Conservation (phyloP, 1,139 yeast genomes). For the Trichomonascaceae sp. region DNA sequence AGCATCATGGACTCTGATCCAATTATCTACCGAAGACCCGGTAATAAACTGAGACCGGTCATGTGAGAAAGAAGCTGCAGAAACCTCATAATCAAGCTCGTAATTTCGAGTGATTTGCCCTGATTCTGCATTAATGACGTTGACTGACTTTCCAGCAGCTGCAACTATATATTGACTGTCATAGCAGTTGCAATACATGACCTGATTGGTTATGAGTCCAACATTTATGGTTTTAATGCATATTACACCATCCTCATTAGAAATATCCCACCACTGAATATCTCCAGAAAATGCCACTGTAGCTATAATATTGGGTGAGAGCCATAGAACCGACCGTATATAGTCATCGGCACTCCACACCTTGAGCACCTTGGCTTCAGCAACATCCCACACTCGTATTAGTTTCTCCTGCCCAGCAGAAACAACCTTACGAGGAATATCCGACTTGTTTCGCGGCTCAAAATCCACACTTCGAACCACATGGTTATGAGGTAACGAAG, state of each 20-base stretch:
- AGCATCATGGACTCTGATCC: slow-evolving; percentile 33
- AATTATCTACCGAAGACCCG: slow-evolving; percentile 31
- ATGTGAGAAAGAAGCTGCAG: slow-evolving; percentile 26
- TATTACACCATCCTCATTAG: slow-evolving; percentile 9
- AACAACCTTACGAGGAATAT: slow-evolving; percentile 15
- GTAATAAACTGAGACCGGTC: slow-evolving; percentile 26
- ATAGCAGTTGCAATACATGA: slow-evolving; percentile 22
- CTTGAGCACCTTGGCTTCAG: not conserved
- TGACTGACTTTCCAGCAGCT: slow-evolving; percentile 26
- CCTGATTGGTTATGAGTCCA: slow-evolving; percentile 28
- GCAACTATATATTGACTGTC: slow-evolving; percentile 17
- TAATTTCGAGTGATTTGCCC: slow-evolving; percentile 22
- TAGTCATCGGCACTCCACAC: slow-evolving; percentile 22
- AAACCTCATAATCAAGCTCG: slow-evolving; percentile 27
- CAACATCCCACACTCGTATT: slow-evolving; percentile 23
- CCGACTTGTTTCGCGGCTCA: not conserved
- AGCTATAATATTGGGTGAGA: slow-evolving; percentile 16
- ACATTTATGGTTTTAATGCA: slow-evolving; percentile 16
- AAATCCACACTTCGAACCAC: slow-evolving; percentile 25
- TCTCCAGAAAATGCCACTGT: slow-evolving; percentile 26
- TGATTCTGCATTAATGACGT: slow-evolving; percentile 22
- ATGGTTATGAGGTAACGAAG: slow-evolving; percentile 29
- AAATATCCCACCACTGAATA: slow-evolving; percentile 31
- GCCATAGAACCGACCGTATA: slow-evolving; percentile 10
- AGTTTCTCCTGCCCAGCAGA: slow-evolving; percentile 27